These are phyloP conservation scores for Verbena officinalis DNA, from an alignment of 257 asterid species.

Conservation along the genomic window DNA sequence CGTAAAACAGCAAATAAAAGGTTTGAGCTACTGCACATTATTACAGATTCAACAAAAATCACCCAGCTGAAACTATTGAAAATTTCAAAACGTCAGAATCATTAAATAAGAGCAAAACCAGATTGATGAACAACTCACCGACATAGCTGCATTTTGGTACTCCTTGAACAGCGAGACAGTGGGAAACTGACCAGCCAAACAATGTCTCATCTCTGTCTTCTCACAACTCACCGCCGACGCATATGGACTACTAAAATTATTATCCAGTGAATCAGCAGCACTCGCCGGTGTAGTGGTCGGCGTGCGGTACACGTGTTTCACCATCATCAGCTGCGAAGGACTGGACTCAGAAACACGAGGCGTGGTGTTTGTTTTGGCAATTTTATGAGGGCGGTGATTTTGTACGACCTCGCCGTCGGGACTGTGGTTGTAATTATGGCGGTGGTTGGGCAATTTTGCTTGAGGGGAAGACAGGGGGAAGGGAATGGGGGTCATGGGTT, in stretches of 20 bases:
- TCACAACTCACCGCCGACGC: constrained; percentile 49
- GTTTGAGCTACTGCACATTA: constrained; percentile 1
- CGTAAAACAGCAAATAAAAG: not conserved
- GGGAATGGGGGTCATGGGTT: constrained; percentile 64
- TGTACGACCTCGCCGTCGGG: constrained; percentile 63
- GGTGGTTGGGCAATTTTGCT: constrained; percentile 32
- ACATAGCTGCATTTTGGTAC: constrained; percentile 95
- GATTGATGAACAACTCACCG: constrained; percentile 48
- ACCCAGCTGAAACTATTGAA: constrained; percentile 7
- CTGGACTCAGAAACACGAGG: constrained; percentile 40
- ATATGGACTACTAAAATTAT: constrained; percentile 37
- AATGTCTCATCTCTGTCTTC: constrained; percentile 56
- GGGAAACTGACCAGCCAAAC: constrained; percentile 87
- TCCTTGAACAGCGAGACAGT: constrained; percentile 90
- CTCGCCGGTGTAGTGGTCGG: constrained; percentile 45
- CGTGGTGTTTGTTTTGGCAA: constrained; percentile 35
- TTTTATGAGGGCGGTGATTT: constrained; percentile 60
- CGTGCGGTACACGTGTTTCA: constrained; percentile 64
- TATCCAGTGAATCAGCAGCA: constrained; percentile 38
- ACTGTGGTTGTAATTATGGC: constrained; percentile 23
- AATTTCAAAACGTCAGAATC: constrained; percentile 5
- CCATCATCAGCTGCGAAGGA: constrained; percentile 57
- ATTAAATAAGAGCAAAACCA: not conserved
- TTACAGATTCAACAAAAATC: constrained; percentile 8
- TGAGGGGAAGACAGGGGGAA: constrained; percentile 67